Conservation (phyloP, 2,329 filamentous ascomycete genomes). For the Raffaelea ambrosiae region DNA sequence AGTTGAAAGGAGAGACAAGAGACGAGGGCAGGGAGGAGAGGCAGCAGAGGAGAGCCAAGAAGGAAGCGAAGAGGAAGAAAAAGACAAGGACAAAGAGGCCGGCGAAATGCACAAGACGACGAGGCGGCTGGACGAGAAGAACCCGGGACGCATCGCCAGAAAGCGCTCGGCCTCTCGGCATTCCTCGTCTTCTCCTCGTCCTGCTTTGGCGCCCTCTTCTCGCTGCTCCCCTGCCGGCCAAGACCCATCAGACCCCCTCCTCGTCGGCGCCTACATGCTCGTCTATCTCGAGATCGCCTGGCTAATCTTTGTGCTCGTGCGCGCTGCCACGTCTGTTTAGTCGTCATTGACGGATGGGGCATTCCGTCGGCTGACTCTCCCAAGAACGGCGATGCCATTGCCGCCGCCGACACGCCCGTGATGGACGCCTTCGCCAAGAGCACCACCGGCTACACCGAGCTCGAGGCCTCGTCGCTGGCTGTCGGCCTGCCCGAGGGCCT, state of each 20-base stretch:
- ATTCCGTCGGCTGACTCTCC: conserved; percentile 72
- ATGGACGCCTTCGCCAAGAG: conserved; percentile 90
- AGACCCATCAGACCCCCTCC: conserved; percentile 22
- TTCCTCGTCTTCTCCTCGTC: no score
- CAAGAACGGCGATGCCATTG: conserved; percentile 89
- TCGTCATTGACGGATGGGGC: conserved; percentile 99
- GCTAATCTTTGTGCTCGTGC: conserved; percentile 49
- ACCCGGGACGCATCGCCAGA: not conserved
- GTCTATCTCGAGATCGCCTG: conserved; percentile 49
- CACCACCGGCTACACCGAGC: conserved; percentile 76
- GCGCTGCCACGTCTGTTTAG: conserved; percentile 31
- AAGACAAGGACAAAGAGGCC: not conserved
- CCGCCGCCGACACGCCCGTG: conserved; percentile 81
- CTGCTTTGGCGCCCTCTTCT: no score
- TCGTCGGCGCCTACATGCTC: conserved; percentile 42
- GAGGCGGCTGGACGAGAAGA: not conserved
- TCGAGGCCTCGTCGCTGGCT: conserved; percentile 91
- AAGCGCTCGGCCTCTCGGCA: no score
- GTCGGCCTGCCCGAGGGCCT: conserved; percentile 93
- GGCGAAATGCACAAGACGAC: not conserved
- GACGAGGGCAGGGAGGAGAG: not conserved
- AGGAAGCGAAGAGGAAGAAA: conserved; percentile 26
- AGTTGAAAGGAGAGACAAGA: conserved; percentile 20
- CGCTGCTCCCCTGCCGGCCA: no score
- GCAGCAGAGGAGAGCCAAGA: conserved; percentile 54